Base-by-base conservation (phyloP, 148 eudicot genomes). In the Spergularia bocconei region DNA sequence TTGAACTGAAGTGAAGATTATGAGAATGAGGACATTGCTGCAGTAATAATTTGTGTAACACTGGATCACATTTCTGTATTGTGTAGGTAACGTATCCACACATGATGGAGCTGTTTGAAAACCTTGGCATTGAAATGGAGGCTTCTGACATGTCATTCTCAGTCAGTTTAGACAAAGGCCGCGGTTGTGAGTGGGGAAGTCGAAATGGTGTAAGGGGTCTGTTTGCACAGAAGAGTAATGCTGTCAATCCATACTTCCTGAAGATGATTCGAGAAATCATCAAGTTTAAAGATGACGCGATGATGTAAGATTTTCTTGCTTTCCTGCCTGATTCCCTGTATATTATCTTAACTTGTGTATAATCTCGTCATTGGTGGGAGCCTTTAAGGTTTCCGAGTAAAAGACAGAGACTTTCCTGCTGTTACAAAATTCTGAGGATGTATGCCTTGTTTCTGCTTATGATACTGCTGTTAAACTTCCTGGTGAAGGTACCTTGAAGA, bases 131-230 rank as follows among this genome's bases (percentile, higher is more conserved):
- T 48, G 99, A 95, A n/a, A 88, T 89, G 90, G 97, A 95, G 84
- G 52, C 72, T n/a, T 92, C 99, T 57, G 97, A 92, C 57, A 92
- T 91, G 99, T 95, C 99, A n/a, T 92, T 95, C 80, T 84, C 99
- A 0, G 93, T 95, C 71, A 95, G 99, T 80, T 81, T 95, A 74
- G 91, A 91, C 67, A 57, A 87, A 60, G 98, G 97, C 11, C 77
- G 51, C 2, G 97, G 98, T 17, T 90, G 82, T 51, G 99, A 95
- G 61, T 95, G 99, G 99, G 99, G 99, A 66, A 95, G 92, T 71
- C 87, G 96, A 70, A 92, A 84, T 69, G 98, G 94, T 9, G 61
- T 95, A 7, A 80, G 86, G 0, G 62, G 99, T 73, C 71, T 95
- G 66, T 92, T 95, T 84, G 88, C 99, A 21, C 99, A 95, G 67